Conservation (phyloP, 1,284 basidiomycete species). For the Apiotrichum brassicae region DNA sequence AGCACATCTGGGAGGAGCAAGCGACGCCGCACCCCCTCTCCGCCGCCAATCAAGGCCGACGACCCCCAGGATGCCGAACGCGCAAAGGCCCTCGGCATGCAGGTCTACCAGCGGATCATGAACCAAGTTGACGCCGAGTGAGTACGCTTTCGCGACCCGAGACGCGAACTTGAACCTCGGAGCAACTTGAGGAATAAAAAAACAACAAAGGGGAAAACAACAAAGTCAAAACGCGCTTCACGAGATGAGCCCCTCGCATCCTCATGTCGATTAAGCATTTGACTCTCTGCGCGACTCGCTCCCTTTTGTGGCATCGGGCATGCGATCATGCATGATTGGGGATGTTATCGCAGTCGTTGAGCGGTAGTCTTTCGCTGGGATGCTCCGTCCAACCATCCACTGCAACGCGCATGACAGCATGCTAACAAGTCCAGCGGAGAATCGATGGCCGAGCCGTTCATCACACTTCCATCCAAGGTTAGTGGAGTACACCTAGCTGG, state of each 20-base stretch:
- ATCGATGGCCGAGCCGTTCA: constrained; percentile 34
- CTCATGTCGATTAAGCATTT: no score
- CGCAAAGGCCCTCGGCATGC: constrained; percentile 29
- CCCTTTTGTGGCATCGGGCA: no score
- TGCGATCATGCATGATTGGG: no score
- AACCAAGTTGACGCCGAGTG: constrained; percentile 28
- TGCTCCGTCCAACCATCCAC: no score
- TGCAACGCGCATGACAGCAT: not conserved
- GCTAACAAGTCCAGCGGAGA: constrained; percentile 23
- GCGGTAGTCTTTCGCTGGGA: no score
- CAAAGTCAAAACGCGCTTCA: no score
- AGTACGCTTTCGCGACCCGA: constrained; percentile 12
- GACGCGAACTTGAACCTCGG: no score
- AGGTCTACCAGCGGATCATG: constrained; percentile 34
- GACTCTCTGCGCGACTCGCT: no score
- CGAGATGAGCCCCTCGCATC: no score
- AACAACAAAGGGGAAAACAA: no score
- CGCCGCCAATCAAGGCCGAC: constrained; percentile 2
- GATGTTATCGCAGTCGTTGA: no score
- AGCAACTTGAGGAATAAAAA: no score
- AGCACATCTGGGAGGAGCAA: constrained; percentile 15
- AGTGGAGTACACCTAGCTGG: not conserved
- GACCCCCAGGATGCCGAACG: constrained; percentile 36
- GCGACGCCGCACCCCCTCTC: constrained; percentile 14
- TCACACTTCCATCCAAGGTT: constrained; percentile 43